These are phyloP conservation scores for Diaporthe destruens DNA, from an alignment of 2,329 filamentous ascomycete genomes.

Conservation along the genomic window DNA sequence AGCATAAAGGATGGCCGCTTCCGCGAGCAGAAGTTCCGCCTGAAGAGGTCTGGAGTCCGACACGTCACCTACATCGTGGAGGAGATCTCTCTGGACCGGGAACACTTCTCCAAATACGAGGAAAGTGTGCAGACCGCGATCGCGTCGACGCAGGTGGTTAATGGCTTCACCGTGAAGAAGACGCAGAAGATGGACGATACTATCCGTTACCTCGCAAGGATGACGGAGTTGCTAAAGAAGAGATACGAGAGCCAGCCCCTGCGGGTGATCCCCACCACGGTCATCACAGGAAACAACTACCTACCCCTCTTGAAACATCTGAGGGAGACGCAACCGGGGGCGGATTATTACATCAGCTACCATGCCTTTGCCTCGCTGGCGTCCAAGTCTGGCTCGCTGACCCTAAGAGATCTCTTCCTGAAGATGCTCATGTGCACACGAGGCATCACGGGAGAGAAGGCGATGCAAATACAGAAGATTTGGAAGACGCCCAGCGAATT, in stretches of 20 bases:
- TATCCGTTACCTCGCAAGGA: slow-evolving; percentile 78
- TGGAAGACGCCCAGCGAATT: slow-evolving; percentile 82
- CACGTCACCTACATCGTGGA: slow-evolving; percentile 86
- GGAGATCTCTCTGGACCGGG: slow-evolving; percentile 72
- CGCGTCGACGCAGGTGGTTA: slow-evolving; percentile 81
- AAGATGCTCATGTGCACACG: slow-evolving; percentile 89
- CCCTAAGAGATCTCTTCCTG: slow-evolving; percentile 79
- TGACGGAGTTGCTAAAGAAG: slow-evolving; percentile 76
- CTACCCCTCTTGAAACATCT: slow-evolving; percentile 72
- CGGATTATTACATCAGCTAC: slow-evolving; percentile 75
- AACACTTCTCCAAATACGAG: slow-evolving; percentile 67
- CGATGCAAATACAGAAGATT: slow-evolving; percentile 81
- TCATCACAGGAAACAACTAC: slow-evolving; percentile 75
- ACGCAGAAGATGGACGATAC: slow-evolving; percentile 83
- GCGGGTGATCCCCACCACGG: slow-evolving; percentile 73
- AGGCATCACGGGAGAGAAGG: slow-evolving; percentile 82
- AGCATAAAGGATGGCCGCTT: slow-evolving; percentile 88
- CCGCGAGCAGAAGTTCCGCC: slow-evolving; percentile 86
- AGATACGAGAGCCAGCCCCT: slow-evolving; percentile 72
- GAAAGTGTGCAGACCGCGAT: slow-evolving; percentile 80
- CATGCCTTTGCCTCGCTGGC: slow-evolving; percentile 77
- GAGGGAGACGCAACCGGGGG: slow-evolving; percentile 61
- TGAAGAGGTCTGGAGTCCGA: slow-evolving; percentile 78
- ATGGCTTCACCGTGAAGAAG: slow-evolving; percentile 83
- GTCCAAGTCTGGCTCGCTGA: slow-evolving; percentile 81